Evolutionary conservation across 331 rosid species (phyloP).

Genomic region (Acacia concinna): DNA sequence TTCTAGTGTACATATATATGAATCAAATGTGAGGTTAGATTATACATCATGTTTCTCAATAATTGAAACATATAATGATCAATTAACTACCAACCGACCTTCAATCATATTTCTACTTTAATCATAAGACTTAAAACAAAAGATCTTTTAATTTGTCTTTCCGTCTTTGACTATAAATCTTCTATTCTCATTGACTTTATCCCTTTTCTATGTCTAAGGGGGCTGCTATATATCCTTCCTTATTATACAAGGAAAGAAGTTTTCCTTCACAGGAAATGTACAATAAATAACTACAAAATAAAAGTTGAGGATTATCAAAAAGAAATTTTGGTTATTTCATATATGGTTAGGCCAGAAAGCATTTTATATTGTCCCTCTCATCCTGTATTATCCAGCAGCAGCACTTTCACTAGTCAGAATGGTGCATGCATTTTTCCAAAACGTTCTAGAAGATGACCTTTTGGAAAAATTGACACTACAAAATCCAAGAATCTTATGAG

Average conservation of each 20-base stretch:
- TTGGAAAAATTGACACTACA: constrained; percentile 19
- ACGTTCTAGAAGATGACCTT: neutral
- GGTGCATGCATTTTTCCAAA: constrained; percentile 20
- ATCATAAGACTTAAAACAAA: neutral
- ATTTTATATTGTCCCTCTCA: constrained; percentile 12
- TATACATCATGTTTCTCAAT: neutral
- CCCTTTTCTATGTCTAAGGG: neutral
- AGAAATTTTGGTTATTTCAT: neutral
- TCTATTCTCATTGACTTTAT: neutral
- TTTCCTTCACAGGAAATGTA: neutral
- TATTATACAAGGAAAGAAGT: neutral
- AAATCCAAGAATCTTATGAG: constrained; percentile 30
- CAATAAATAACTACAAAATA: neutral
- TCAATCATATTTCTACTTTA: neutral
- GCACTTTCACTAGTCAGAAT: neutral
- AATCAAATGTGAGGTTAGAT: neutral
- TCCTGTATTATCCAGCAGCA: constrained; percentile 12
- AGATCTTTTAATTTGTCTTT: neutral
- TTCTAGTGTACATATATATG: neutral
- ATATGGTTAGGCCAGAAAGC: neutral
- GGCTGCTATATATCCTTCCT: neutral
- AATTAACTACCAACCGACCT: neutral
- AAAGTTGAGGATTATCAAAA: neutral
- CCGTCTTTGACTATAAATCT: neutral
- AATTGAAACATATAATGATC: neutral